Conservation (phyloP, 2,329 filamentous ascomycete species). For the Sclerotinia nivalis region DNA sequence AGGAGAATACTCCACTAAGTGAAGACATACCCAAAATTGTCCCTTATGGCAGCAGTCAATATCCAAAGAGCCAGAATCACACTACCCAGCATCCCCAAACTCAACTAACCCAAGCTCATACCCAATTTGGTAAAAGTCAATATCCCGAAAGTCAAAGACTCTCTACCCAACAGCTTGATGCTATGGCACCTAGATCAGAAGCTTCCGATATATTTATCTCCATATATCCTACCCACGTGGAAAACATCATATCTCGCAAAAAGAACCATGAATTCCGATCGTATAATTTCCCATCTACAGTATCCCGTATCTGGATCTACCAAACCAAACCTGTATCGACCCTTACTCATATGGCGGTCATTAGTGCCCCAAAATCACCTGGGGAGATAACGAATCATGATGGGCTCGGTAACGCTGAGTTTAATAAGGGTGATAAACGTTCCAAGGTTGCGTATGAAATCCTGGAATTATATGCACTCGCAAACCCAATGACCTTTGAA, state of each 20-base stretch:
- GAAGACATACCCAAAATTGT: constrained; percentile 20
- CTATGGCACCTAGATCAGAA: constrained; percentile 50
- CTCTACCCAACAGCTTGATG: constrained; percentile 50
- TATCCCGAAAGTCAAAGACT: constrained; percentile 53
- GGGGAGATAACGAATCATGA: constrained; percentile 49
- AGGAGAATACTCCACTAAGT: neutral
- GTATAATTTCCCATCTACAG: constrained; percentile 56
- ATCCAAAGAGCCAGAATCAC: constrained; percentile 13
- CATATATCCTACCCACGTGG: constrained; percentile 50
- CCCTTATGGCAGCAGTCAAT: constrained; percentile 24
- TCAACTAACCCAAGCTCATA: constrained; percentile 2
- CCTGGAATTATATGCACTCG: constrained; percentile 61
- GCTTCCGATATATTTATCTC: constrained; percentile 57
- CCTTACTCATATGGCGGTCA: constrained; percentile 60
- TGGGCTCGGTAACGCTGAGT: constrained; percentile 55
- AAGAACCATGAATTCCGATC: constrained; percentile 57
- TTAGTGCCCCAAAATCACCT: constrained; percentile 50
- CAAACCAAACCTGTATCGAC: constrained; percentile 49
- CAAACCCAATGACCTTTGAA: constrained; percentile 55
- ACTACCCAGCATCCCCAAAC: neutral
- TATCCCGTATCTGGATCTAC: constrained; percentile 65
- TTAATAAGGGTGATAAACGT: constrained; percentile 29
- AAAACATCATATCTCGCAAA: constrained; percentile 50
- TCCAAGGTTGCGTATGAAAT: constrained; percentile 51
- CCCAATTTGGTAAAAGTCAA: constrained; percentile 31